Percentiles rank a stretch among this genome's conserved stretches.
Conservation (phyloP, 2,329 filamentous ascomycete species). For the Penicillium sp. region DNA sequence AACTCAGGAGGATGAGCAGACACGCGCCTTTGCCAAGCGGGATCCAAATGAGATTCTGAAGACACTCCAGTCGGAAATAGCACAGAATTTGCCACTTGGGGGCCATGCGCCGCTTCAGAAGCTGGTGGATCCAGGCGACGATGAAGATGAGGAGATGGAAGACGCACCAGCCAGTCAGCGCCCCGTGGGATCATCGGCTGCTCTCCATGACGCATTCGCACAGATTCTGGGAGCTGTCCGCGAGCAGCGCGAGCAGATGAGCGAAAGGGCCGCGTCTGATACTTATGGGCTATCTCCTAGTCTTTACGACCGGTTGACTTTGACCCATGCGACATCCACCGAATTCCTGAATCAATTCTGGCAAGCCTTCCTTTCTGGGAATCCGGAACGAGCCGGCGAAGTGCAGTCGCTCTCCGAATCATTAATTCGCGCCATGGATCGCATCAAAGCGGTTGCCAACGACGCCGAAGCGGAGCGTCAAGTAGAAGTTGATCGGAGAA, state of each 20-base stretch:
- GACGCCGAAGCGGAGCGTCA: slow-evolving; percentile 72
- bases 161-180: slow-evolving; percentile 34
- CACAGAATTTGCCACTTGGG: slow-evolving; percentile 41
- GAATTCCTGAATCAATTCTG: slow-evolving; percentile 99
- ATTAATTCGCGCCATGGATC: slow-evolving; percentile 65
- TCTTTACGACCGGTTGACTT: slow-evolving; percentile 57
- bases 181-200: slow-evolving; percentile 62
- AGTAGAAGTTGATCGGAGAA: slow-evolving; percentile 59
- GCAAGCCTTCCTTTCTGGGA: slow-evolving; percentile 83
- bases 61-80: slow-evolving; percentile 58
- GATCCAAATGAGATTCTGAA: slow-evolving; percentile 63
- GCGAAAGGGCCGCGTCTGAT: slow-evolving; percentile 31
- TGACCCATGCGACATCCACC: slow-evolving; percentile 85
- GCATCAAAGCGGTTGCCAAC: slow-evolving; percentile 73
- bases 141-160: slow-evolving; percentile 53
- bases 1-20: slow-evolving; percentile 41
- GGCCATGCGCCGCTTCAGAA: slow-evolving; percentile 64
- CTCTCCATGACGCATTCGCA: slow-evolving; percentile 51
- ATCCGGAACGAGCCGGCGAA: slow-evolving; percentile 72
- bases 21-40: slow-evolving; percentile 60
- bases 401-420: slow-evolving; percentile 77
- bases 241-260: slow-evolving; percentile 48
- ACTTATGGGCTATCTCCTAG: slow-evolving; percentile 44
- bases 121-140: slow-evolving; percentile 47
- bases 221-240: slow-evolving; percentile 55